Base-by-base conservation (phyloP, 2,329 filamentous ascomycete species). In the Aureobasidium sp. region DNA sequence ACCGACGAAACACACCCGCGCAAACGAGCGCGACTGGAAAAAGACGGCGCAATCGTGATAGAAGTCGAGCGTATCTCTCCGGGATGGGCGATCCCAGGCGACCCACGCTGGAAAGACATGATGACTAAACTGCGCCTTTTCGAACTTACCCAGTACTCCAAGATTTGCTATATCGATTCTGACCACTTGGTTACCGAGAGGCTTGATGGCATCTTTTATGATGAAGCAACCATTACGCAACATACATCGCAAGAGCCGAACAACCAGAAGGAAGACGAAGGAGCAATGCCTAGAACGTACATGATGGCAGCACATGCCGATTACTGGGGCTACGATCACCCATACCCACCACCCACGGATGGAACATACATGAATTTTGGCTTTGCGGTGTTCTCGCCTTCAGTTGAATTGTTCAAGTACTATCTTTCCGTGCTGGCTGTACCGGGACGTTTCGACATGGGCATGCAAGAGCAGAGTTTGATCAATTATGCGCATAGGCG, bases 401-500 rank as follows among this genome's bases (percentile, higher is more conserved):
- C 66, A 1, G 61, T 66, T 9, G 62, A 65, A 36, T 59, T 76
- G 5, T 75, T 75, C 64, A 67, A 71, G 10, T 74, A 77, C 64
- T 76, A 76, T 66, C 63, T 71, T 29, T 67, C 67, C 7, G 62
- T 78, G 2, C 63, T 73, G 4, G 55, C 65, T 2, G 59, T 74
- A 5, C 66, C 69, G 0, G 71, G 69, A n/a, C 69, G 71, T 8
- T 75, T 76, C 63, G 67, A 72, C 15, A 68, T 71, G 1, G 59
- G 64, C 1, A 71, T 72, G 29, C 71, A 71, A 24, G 75, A 77
- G 66, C 74, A 77, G 69, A 72, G 73, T 63, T 60, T 77, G 56
- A 63, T 76, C 48, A 77, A 77, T 51, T 74, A 77, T 53, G 75
- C 73, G 36, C 74, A 77, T 63, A 66, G 73, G 2, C 64, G 67